phyloP scores from a whole-genome alignment of 2,329 filamentous ascomycete species.

The Rutstroemia sydowiana region DNA sequence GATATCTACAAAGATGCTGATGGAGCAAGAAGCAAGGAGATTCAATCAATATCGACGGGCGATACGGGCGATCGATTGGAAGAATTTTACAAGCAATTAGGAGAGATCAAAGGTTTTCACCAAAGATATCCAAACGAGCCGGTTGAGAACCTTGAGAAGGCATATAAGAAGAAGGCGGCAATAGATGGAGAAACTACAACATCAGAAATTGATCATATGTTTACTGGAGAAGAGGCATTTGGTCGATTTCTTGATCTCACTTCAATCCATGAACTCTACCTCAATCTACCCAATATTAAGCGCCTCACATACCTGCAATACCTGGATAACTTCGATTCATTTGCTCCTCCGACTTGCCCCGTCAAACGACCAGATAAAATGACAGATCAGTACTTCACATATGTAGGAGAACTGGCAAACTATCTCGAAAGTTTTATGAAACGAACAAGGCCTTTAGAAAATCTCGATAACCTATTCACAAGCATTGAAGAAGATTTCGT shows the following conservation, averaged over 20 bases:
- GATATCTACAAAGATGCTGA: constrained; percentile 78
- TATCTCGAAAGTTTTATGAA: constrained; percentile 88
- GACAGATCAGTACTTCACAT: constrained; percentile 87
- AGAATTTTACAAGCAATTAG: constrained; percentile 81
- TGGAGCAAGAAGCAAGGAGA: constrained; percentile 65
- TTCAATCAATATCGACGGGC: constrained; percentile 74
- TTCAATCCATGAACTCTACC: constrained; percentile 73
- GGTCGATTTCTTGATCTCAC: constrained; percentile 90
- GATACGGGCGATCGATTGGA: constrained; percentile 85
- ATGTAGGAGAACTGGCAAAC: constrained; percentile 68
- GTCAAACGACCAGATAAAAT: constrained; percentile 78
- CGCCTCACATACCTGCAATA: constrained; percentile 87
- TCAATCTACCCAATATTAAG: constrained; percentile 84
- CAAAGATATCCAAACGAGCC: constrained; percentile 87
- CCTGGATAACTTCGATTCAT: constrained; percentile 83
- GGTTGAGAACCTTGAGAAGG: constrained; percentile 87
- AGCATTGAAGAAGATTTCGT: constrained; percentile 81
- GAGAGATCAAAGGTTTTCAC: constrained; percentile 79
- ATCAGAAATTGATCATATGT: constrained; percentile 78
- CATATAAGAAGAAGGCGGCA: constrained; percentile 67
- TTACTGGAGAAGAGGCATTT: constrained; percentile 91
- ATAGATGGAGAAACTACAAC: constrained; percentile 57
- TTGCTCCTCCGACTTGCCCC: constrained; percentile 63
- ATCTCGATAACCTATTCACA: constrained; percentile 69
- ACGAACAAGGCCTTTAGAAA: constrained; percentile 76